phyloP scores from a whole-genome alignment of 1,284 basidiomycete genomes.

The Anthracocystis walkeri region DNA sequence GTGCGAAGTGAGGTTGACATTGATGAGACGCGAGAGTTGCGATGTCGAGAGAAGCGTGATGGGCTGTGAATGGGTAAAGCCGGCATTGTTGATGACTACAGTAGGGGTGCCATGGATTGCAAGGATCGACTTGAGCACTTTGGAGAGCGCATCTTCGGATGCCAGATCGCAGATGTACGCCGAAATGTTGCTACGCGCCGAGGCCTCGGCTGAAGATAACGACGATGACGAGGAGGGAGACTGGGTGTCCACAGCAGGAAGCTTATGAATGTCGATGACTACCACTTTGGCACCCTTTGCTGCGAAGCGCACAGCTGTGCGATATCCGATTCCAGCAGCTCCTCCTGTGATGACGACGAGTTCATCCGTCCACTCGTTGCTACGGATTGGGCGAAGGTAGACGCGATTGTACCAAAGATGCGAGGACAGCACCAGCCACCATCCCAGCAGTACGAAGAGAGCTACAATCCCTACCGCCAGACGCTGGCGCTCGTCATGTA shows the following conservation, averaged over 20 bases:
- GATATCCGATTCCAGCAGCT: conserved; percentile 85
- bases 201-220: background rate
- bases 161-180: conserved; percentile 59
- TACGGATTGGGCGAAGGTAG: conserved; percentile 21
- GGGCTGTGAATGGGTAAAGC: conserved; percentile 89
- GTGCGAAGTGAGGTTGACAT: conserved; percentile 86
- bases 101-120: conserved; percentile 71
- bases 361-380: conserved; percentile 38
- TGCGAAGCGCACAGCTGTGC: conserved; percentile 84
- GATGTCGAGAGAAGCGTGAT: conserved; percentile 81
- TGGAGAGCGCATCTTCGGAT: conserved; percentile 35
- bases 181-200: conserved; percentile 34
- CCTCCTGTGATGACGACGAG: conserved; percentile 72
- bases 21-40: conserved; percentile 81
- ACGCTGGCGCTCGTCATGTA: background rate
- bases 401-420: conserved; percentile 40
- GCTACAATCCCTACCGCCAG: conserved; percentile 8
- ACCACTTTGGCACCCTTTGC: conserved; percentile 83
- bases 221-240: background rate
- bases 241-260: background rate
- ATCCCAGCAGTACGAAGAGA: conserved; percentile 16
- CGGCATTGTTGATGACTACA: conserved; percentile 93
- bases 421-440: conserved; percentile 26
- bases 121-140: conserved; percentile 38
- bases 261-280: conserved; percentile 76